phyloP scores from a whole-genome alignment of 495 filamentous ascomycete species.

The Trichodelitschia bisporula region DNA sequence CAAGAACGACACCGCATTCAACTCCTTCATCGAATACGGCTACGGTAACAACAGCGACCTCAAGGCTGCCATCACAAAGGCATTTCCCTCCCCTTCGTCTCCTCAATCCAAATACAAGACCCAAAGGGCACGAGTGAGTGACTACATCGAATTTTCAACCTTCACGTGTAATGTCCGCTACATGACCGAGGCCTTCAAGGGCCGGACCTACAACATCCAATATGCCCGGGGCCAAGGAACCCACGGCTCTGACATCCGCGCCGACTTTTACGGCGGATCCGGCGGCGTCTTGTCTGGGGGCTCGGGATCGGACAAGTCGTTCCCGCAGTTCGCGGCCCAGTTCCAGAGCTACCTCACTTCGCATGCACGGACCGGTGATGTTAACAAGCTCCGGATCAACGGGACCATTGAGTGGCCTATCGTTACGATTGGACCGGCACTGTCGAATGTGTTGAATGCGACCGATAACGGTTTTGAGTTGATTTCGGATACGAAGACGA shows the following conservation, averaged over 20 bases:
- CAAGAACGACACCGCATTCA: conserved; percentile 7
- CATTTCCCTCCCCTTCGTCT: not conserved
- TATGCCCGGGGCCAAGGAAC: not conserved
- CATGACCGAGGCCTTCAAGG: not conserved
- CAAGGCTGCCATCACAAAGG: too few relatives aligned
- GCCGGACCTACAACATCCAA: not conserved
- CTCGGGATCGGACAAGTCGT: not conserved
- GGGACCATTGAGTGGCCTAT: not conserved
- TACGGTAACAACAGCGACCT: not conserved
- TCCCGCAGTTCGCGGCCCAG: not conserved
- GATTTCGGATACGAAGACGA: not conserved
- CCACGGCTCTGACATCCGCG: not conserved
- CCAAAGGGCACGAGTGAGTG: not conserved
- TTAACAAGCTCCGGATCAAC: not conserved
- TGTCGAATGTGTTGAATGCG: not conserved
- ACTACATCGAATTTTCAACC: not conserved
- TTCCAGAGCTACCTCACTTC: not conserved
- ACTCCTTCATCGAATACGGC: not conserved
- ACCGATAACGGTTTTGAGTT: not conserved
- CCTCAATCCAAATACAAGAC: not conserved
- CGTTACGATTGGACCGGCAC: not conserved
- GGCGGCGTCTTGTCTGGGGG: not conserved
- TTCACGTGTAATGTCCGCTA: not conserved
- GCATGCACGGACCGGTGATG: not conserved
- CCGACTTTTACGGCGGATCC: not conserved